Conservation (phyloP, 495 filamentous ascomycete genomes). For the Daldinia loculata region DNA sequence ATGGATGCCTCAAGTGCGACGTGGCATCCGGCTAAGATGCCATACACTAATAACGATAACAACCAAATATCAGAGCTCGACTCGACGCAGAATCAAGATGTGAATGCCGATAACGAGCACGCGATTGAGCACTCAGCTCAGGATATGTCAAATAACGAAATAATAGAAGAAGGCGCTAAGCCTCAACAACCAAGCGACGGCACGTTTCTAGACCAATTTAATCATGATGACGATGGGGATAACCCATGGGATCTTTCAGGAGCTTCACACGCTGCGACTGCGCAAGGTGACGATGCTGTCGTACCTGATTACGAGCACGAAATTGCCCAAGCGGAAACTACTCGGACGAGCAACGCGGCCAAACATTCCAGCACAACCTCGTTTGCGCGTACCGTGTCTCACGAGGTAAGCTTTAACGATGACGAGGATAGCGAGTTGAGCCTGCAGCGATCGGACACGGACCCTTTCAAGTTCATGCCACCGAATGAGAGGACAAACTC, state of each 20-base stretch:
- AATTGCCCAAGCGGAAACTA: conserved; percentile 34
- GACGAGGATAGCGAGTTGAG: conserved; percentile 64
- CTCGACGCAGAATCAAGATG: conserved; percentile 9
- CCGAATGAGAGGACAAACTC: conserved; percentile 67
- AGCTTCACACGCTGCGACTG: conserved; percentile 20
- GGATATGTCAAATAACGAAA: conserved; percentile 43
- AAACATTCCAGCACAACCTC: conserved; percentile 63
- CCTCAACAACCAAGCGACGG: conserved; percentile 32
- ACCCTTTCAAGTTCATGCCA: conserved; percentile 65
- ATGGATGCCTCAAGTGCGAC: conserved; percentile 55
- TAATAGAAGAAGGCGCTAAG: conserved; percentile 46
- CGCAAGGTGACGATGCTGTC: conserved; percentile 21
- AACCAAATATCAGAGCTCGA: conserved; percentile 30
- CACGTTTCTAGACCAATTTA: conserved; percentile 44
- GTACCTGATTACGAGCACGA: conserved; percentile 29
- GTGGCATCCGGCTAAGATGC: conserved; percentile 66
- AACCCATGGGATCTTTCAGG: conserved; percentile 42
- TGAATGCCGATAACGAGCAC: conserved; percentile 17
- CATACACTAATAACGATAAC: conserved; percentile 51
- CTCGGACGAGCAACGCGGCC: conserved; percentile 42
- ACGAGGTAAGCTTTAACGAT: conserved; percentile 63
- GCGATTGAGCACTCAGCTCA: conserved; percentile 17
- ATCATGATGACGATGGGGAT: conserved; percentile 36
- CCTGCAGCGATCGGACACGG: conserved; percentile 56
- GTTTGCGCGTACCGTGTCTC: conserved; percentile 61